phyloP scores from a whole-genome alignment of 257 asterid genomes.

The Verbascum thapsus region DNA sequence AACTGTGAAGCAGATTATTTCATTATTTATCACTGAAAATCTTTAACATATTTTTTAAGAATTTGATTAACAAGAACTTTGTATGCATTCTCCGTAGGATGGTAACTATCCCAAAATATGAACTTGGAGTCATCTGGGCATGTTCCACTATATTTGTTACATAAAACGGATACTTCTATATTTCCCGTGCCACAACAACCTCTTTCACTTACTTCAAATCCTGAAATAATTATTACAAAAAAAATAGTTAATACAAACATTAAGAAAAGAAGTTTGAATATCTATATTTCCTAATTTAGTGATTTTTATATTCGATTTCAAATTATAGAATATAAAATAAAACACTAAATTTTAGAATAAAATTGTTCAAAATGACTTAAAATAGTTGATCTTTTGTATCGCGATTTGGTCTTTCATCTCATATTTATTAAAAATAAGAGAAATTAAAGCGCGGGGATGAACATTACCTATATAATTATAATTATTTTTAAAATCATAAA shows the following conservation, averaged over 20 bases:
- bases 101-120: constrained; percentile 21
- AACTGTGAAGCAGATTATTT: too few species aligned
- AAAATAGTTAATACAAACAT: too few species aligned
- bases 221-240: constrained; percentile 24
- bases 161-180: constrained; percentile 38
- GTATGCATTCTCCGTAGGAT: constrained; percentile 10
- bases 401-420: too few species aligned
- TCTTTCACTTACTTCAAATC: constrained; percentile 46
- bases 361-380: constrained; percentile 25
- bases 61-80: constrained; percentile 1
- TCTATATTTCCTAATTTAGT: too few species aligned
- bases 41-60: neutral
- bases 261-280: too few species aligned
- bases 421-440: too few species aligned
- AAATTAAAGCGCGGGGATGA: too few species aligned
- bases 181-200: constrained; percentile 58
- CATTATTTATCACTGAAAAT: too few species aligned
- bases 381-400: too few species aligned
- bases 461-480: too few species aligned
- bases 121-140: neutral
- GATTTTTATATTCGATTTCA: too few species aligned
- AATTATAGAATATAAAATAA: neutral
- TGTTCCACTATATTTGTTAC: constrained; percentile 37
- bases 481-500: too few species aligned
- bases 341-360: neutral